phyloP scores from a whole-genome alignment of 148 eudicot genomes.

The Dysphania ambrosioides region DNA sequence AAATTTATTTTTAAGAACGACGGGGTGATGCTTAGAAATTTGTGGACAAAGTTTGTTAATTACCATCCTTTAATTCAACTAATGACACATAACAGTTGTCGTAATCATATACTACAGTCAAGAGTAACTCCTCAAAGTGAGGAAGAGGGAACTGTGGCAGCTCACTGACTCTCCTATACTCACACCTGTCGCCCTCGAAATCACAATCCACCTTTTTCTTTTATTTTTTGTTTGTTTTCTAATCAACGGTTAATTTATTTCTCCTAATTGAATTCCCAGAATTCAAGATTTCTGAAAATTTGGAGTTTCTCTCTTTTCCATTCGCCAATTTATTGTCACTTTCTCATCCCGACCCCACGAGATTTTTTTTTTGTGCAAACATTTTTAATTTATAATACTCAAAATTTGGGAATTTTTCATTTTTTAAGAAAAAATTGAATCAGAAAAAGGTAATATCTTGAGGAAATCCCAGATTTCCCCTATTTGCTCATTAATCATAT shows the following conservation, averaged over 20 bases:
- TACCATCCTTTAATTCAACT: too few species aligned
- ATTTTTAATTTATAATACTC: not conserved
- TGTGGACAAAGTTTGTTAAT: too few species aligned
- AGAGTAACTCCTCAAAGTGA: not conserved
- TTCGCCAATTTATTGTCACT: conserved; percentile 1
- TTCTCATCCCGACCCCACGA: not conserved
- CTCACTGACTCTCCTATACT: not conserved
- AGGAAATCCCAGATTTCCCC: not conserved
- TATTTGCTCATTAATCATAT: not conserved
- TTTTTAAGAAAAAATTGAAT: not conserved
- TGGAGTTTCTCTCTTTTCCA: conserved; percentile 2
- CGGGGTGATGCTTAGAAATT: too few species aligned
- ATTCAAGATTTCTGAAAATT: not conserved
- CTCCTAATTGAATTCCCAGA: not conserved
- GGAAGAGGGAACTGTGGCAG: not conserved
- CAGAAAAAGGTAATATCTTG: not conserved
- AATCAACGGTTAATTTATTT: not conserved
- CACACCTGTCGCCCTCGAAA: not conserved
- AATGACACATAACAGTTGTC: not conserved
- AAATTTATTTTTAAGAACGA: too few species aligned
- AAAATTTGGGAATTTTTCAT: not conserved
- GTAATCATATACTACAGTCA: too few species aligned
- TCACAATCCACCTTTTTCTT: not conserved
- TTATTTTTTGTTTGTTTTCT: not conserved
- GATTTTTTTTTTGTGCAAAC: not conserved